Evolutionary conservation across 768 basidiomycete genomes (phyloP).

Genomic region (Mycena galericulata): DNA sequence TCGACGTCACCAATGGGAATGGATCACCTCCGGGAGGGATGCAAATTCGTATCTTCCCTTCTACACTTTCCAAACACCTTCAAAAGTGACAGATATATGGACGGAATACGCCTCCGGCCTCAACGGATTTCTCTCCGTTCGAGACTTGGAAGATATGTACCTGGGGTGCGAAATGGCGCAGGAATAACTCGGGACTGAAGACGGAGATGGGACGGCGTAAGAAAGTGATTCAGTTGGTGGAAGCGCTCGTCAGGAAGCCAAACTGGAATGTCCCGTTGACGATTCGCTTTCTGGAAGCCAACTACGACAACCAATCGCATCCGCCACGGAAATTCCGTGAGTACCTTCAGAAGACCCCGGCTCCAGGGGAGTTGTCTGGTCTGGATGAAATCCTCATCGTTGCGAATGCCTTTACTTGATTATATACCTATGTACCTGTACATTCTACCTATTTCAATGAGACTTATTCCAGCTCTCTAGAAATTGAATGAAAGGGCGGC

Average conservation of each 20-base stretch:
- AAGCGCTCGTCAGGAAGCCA: background rate
- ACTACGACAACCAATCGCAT: background rate
- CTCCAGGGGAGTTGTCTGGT: background rate
- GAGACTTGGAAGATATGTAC: constrained; percentile 15
- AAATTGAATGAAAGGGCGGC: background rate
- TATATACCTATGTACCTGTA: too few species aligned
- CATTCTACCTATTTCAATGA: too few species aligned
- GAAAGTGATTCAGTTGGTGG: constrained; percentile 14
- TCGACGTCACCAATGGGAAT: constrained; percentile 15
- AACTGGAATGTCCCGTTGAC: constrained; percentile 14
- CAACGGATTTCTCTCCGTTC: constrained; percentile 8
- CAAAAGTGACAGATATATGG: background rate
- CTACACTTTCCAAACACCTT: background rate
- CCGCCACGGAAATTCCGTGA: constrained; percentile 15
- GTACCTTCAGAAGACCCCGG: background rate
- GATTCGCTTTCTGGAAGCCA: constrained; percentile 2
- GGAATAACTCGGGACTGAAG: background rate
- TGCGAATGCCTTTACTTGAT: background rate
- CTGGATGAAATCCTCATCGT: background rate
- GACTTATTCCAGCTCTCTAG: background rate
- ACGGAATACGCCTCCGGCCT: background rate
- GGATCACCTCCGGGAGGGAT: background rate
- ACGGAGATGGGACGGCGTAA: constrained; percentile 9
- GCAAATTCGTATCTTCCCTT: background rate
- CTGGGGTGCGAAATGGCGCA: constrained; percentile 10